Evolutionary conservation across 108 stramenopile species (phyloP), one percentile per base, ranked within the genome.

Genomic region (Cafeteria roenbergensis): DNA sequence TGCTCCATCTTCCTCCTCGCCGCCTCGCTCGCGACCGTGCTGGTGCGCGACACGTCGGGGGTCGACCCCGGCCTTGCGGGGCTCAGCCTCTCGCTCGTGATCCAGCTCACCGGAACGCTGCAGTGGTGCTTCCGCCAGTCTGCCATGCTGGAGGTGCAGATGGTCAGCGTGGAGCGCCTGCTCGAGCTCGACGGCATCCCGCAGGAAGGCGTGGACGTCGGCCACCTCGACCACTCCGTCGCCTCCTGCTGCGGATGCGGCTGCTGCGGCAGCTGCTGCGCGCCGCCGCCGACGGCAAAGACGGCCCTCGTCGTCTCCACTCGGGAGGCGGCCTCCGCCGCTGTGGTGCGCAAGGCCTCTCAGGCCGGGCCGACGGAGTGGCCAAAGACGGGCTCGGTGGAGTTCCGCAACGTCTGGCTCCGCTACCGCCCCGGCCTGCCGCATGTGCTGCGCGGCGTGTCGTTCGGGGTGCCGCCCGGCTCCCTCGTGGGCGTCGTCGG

Each of bases 141-240:
- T 53, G 91, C 93, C 8, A 91, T 93, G 73, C 87, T 92, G 1
- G 86, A 86, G 32, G 90, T 89, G 60, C 87, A 87, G 51, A 91
- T 98, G 86, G 87, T 93, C 55, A 78, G 85, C 35, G 88, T 92
- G 12, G 81, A 84, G 57, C 66, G 81, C 9, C 52, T 82, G 25
- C 57, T 75, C 53, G 42, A 51, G 35, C 61, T 34, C 55, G 65
- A 48, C 36, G 54, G 51, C 33, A 20, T 29, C 12, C 25, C 54
- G 36, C 54, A 24, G 29, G 52, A 28, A 6, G 25, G 51, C 9
- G 8, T 54, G 17, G 64, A 65, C 0, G 29, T 48, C 30, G 64
- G 29, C 14, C 1, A 30, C n/a, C 8, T 56, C 30, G 55, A 52
- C 12, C 20, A n/a, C 17, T 51, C n/a, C 31, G 37, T 30, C 21